These are phyloP conservation scores for Stereocaulon alpinum DNA, from an alignment of 495 filamentous ascomycete species.

Conservation along the genomic window DNA sequence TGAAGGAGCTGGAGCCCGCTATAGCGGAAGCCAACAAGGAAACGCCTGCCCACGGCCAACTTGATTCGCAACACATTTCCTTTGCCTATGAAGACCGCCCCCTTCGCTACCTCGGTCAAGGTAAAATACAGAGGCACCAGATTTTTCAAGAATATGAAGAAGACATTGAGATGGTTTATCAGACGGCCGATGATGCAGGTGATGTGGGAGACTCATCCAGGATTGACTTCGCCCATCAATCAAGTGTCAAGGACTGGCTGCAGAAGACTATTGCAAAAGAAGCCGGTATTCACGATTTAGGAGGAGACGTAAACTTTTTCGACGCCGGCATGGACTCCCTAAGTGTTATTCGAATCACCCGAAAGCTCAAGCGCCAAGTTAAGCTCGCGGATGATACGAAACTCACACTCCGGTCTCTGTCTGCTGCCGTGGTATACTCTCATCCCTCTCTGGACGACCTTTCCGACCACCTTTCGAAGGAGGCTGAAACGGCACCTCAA, in stretches of 20 bases:
- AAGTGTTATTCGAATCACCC: background rate
- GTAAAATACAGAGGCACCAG: background rate
- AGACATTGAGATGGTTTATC: background rate
- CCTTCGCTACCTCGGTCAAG: background rate
- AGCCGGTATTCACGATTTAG: background rate
- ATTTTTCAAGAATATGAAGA: background rate
- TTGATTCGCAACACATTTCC: background rate
- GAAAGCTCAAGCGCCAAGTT: background rate
- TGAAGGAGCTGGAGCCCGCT: background rate
- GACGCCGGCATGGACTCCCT: conserved; percentile 5
- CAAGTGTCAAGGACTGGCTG: background rate
- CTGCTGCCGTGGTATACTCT: conserved; percentile 6
- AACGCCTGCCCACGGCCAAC: background rate
- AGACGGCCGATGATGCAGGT: background rate
- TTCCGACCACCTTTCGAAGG: background rate
- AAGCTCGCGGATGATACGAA: background rate
- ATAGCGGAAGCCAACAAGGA: background rate
- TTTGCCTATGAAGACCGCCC: background rate
- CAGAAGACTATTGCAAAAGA: background rate
- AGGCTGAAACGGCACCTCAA: background rate
- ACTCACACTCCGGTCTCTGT: conserved; percentile 1
- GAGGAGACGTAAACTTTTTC: background rate
- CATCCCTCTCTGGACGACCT: background rate
- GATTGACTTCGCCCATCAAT: background rate
- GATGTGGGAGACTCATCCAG: background rate